Base-by-base conservation (phyloP, 2,329 filamentous ascomycete genomes). In the Fusarium sp. region DNA sequence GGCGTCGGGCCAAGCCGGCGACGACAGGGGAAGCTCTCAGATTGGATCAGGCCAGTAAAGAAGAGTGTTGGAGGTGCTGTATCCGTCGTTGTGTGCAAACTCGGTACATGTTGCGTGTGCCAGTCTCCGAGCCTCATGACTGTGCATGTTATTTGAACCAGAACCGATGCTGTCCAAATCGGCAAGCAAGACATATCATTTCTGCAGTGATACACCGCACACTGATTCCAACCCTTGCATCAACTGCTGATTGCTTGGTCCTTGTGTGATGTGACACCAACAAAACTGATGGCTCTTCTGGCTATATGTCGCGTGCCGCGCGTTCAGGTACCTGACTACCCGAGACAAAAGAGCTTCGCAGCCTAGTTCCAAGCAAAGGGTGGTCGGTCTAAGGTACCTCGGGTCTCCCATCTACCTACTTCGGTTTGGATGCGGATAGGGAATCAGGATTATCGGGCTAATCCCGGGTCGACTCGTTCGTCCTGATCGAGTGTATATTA, bases 271-370 rank as follows among this genome's bases (percentile, higher is more conserved):
- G 22, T 47, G 48, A 63, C 26, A 45, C 38, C 52, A 59, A 38
- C 33, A 15, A 38, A 47, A 28, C 51, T 48, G 38, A 31, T 47
- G 36, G 48, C 49, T 57, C 36, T 74, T 69, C 48, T 31, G 55
- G 49, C 33, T 60, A 44, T 36, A 39, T 64, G 72, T 74, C 72
- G 63, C 64, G 72, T 74, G 72, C 72, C 72, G 72, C 72, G 63
- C 72, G 60, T 75, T 72, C 72, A 75, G 59, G 67, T 45, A 63
- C 47, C 54, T 38, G 57, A 55, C 66, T 59, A 69, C 58, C 45
- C 60, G 58, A 74, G 67, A 55, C 67, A 56, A 57, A 45, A 38
- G 28, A 38, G 55, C 22, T 28, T 28, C 28, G 28, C 41, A 45
- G 6, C 26, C 26, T 26, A 47, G 44, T 24, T 24, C 24, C 24